Evolutionary conservation across 2,329 filamentous ascomycete species (phyloP), one percentile per base, ranked within the genome.

Genomic region (Aspergillus phoenicis): DNA sequence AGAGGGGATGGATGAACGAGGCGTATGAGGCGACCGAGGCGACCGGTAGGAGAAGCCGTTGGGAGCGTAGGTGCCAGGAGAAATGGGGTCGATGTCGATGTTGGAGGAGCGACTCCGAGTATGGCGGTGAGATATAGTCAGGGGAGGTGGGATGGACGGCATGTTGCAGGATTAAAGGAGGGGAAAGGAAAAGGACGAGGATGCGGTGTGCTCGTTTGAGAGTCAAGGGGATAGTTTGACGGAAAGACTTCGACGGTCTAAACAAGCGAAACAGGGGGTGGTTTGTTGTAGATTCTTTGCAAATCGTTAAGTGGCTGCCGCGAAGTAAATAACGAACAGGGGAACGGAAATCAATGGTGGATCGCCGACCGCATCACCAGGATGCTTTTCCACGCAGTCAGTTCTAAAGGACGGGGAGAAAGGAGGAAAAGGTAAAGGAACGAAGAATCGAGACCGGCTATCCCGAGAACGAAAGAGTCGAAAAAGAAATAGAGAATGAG

Each of bases 91-190:
- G 55, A 74, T 71, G 60, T 78, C 74, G 57, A 76, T 63, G 62
- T 67, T 74, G 38, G 77, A 77, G 39, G 75, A 72, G 62, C 70
- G 68, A 48, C 67, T 69, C 26, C 61, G 63, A 43, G 45, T 68
- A 62, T 75, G 73, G 71, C 74, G 75, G 69, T 78, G 77, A 69
- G 70, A 67, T 57, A 77, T 68, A 59, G 73, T 73, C 69, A 73
- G 69, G 69, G 73, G 73, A 69, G 73, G 70, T 59, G 72, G 71
- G 62, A 71, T 68, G 60, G 71, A 67, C 49, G 72, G 69, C 68
- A 74, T 67, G 62, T 62, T 60, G 61, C 53, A 39, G 47, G 63
- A 36, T 13, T 36, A 36, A 36, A 61, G 65, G 43, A 57, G 28
- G 43, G 52, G 62, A 20, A 61, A 57, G 58, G 55, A 58, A 13